Conservation (phyloP, 2,329 filamentous ascomycete species). For the Aspergillus proliferans region DNA sequence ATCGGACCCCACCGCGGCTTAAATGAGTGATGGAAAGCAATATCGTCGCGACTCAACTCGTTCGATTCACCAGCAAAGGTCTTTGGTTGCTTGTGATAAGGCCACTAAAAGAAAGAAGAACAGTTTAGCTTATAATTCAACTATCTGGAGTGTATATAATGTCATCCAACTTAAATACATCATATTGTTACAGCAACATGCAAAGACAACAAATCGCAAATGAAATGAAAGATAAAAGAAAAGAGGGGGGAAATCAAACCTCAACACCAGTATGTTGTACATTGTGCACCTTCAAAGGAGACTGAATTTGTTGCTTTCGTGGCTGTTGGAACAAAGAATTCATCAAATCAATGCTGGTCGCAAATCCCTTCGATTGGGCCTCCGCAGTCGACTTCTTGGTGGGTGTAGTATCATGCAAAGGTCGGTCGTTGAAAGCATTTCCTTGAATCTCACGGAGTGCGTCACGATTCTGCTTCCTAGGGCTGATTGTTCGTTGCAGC, state of each 20-base stretch:
- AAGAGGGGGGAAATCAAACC: conserved; percentile 64
- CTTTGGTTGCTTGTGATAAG: conserved; percentile 74
- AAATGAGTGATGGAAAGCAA: conserved; percentile 64
- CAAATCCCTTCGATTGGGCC: conserved; percentile 57
- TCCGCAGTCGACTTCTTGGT: conserved; percentile 15
- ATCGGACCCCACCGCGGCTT: conserved; percentile 74
- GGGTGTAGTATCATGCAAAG: conserved; percentile 30
- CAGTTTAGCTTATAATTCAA: conserved; percentile 32
- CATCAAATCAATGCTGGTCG: conserved; percentile 91
- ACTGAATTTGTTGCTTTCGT: conserved; percentile 36
- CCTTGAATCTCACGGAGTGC: conserved; percentile 62
- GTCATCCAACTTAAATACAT: neutral
- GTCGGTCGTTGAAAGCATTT: conserved; percentile 49
- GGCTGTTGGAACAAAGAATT: conserved; percentile 81
- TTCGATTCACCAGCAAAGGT: conserved; percentile 56
- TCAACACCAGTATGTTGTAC: conserved; percentile 65
- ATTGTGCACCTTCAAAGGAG: conserved; percentile 49
- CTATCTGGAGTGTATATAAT: conserved; percentile 16
- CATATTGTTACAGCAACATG: neutral
- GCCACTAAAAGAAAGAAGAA: conserved; percentile 59
- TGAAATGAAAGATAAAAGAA: conserved; percentile 40
- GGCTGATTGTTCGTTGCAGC: conserved; percentile 87
- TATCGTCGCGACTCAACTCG: conserved; percentile 58
- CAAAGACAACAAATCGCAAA: conserved; percentile 18
- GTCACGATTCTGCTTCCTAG: conserved; percentile 80